Percentiles rank a stretch among this genome's conserved stretches.
Evolutionary conservation across 2,329 filamentous ascomycete species (phyloP).

Genomic region (Neopestalotiopsis sp.): DNA sequence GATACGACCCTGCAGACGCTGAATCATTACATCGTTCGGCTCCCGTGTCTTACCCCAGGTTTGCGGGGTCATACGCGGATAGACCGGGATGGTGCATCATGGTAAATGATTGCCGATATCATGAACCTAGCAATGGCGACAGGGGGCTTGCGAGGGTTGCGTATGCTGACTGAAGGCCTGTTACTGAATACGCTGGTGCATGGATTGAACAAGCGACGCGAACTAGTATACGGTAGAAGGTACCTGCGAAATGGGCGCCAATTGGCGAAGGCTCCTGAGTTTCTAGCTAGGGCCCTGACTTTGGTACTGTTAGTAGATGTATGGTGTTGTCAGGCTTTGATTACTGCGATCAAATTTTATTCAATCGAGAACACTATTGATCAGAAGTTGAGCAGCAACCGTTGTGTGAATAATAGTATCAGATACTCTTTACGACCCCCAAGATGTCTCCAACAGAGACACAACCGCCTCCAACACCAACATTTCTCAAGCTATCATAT

Average conservation of each 20-base stretch:
- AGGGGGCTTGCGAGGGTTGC: background rate
- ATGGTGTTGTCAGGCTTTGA: too few relatives aligned
- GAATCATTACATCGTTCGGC: background rate
- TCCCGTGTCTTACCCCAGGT: background rate
- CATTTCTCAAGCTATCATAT: constrained; percentile 41
- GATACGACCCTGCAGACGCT: background rate
- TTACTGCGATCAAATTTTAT: too few relatives aligned
- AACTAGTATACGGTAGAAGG: too few relatives aligned
- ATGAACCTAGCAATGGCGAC: background rate
- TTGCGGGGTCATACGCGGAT: constrained; percentile 6
- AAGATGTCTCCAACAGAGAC: constrained; percentile 34
- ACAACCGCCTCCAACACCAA: constrained; percentile 37
- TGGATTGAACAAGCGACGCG: too few relatives aligned
- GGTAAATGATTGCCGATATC: background rate
- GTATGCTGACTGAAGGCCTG: too few relatives aligned
- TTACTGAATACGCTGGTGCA: too few relatives aligned
- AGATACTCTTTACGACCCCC: background rate
- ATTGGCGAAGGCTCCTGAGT: too few relatives aligned
- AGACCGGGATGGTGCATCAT: background rate
- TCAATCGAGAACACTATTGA: background rate
- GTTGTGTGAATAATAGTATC: too few relatives aligned
- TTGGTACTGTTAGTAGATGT: too few relatives aligned
- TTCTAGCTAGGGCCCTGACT: too few relatives aligned
- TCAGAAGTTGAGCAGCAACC: too few relatives aligned
- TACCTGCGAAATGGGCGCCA: too few relatives aligned